A percentile compares a stretch with the other conserved stretches of the same genome.
Evolutionary conservation across 2,329 filamentous ascomycete genomes (phyloP).

Genomic region (Thelonectria blattea): DNA sequence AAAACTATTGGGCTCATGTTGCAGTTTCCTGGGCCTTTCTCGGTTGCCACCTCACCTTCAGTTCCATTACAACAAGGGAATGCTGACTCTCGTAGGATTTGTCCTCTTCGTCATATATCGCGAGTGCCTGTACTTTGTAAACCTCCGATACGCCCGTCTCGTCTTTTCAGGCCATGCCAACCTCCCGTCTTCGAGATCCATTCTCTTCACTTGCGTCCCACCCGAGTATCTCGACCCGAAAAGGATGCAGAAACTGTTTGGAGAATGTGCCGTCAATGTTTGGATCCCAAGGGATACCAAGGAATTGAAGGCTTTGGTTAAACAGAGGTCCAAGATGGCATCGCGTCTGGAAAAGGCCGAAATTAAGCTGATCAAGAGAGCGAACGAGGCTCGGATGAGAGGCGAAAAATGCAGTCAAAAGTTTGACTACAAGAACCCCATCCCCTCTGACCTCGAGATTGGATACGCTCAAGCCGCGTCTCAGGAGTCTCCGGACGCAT

Average conservation of each 20-base stretch:
- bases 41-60: not conserved
- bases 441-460: too few relatives aligned
- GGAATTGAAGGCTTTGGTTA: not conserved
- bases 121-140: constrained; percentile 1
- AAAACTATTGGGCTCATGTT: not conserved
- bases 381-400: not conserved
- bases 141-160: not conserved
- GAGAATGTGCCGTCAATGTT: not conserved
- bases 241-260: not conserved
- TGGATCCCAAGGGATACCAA: constrained; percentile 1
- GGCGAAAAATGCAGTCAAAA: not conserved
- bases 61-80: not conserved
- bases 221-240: not conserved
- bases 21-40: not conserved
- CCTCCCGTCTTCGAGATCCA: not conserved
- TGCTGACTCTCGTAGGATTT: not conserved
- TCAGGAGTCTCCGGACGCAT: too few relatives aligned
- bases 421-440: not conserved
- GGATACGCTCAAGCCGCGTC: not conserved
- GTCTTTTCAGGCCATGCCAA: not conserved
- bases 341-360: constrained; percentile 1
- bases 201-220: constrained; percentile 1
- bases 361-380: not conserved
- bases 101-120: not conserved
- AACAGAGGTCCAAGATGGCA: not conserved